These are phyloP conservation scores for Sporobolomyces roseus DNA, from an alignment of 768 basidiomycete genomes.

Conservation along the genomic window DNA sequence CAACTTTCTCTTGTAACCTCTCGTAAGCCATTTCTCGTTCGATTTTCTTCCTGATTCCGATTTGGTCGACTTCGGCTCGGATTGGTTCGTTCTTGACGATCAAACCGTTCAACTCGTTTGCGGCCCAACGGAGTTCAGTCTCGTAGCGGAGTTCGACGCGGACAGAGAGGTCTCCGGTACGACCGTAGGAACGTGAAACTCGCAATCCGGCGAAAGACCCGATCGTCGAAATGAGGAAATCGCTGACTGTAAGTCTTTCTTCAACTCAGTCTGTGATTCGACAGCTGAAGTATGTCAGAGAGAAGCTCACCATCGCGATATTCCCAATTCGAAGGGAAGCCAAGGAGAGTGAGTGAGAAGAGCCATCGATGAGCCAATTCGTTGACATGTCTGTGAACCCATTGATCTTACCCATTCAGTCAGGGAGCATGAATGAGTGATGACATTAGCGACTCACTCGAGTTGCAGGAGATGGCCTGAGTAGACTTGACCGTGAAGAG, in stretches of 20 bases:
- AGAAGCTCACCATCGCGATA: slow-evolving; percentile 23
- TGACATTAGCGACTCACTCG: background rate
- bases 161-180: background rate
- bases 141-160: slow-evolving; percentile 30
- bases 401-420: no score
- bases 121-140: slow-evolving; percentile 29
- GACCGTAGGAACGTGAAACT: slow-evolving; percentile 1
- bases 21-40: slow-evolving; percentile 6
- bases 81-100: background rate
- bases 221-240: slow-evolving; percentile 34
- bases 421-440: no score
- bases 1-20: background rate
- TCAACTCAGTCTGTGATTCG: no score
- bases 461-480: slow-evolving; percentile 29
- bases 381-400: slow-evolving; percentile 23
- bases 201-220: slow-evolving; percentile 30
- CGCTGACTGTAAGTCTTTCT: slow-evolving; percentile 13
- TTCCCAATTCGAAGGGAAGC: slow-evolving; percentile 11
- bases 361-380: slow-evolving; percentile 26
- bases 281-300: background rate
- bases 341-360: slow-evolving; percentile 26
- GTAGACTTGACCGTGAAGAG: slow-evolving; percentile 15
- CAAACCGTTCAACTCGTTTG: slow-evolving; percentile 11
- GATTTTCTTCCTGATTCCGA: background rate
- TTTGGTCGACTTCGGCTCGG: slow-evolving; percentile 7